phyloP scores from a whole-genome alignment of 2,329 filamentous ascomycete species.

The Diaporthe amygdali region DNA sequence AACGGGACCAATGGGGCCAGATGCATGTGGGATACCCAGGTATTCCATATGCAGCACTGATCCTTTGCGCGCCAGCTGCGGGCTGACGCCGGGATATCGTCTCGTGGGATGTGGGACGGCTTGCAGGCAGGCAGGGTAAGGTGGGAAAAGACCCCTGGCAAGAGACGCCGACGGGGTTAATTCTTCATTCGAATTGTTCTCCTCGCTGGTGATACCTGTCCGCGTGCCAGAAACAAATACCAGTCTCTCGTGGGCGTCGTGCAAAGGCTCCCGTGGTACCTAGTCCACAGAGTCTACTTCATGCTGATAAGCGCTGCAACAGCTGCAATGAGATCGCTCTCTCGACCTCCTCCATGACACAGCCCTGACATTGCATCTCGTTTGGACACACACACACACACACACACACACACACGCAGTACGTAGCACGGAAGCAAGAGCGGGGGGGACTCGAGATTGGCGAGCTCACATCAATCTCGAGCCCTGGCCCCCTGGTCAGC shows the following conservation, averaged over 20 bases:
- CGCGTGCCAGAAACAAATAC: neutral
- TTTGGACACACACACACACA: too few relatives aligned
- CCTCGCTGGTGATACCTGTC: neutral
- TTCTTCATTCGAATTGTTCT: too few relatives aligned
- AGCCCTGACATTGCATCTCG: neutral
- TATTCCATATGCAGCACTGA: neutral
- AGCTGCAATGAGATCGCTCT: neutral
- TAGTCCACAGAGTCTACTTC: neutral
- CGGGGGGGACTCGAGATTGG: slow-evolving; percentile 19
- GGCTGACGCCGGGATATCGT: neutral
- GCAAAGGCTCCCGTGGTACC: neutral
- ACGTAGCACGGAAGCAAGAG: neutral
- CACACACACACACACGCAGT: too few relatives aligned
- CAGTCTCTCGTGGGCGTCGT: neutral
- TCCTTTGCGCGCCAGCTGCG: too few relatives aligned
- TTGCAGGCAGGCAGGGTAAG: too few relatives aligned
- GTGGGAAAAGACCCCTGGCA: too few relatives aligned
- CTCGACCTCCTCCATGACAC: neutral
- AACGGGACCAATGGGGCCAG: too few relatives aligned
- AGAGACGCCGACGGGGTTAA: too few relatives aligned
- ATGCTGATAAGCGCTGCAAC: neutral
- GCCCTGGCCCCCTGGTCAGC: neutral
- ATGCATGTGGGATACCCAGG: too few relatives aligned
- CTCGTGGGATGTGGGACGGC: neutral
- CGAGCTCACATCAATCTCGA: slow-evolving; percentile 25